Base-by-base conservation (phyloP, 2,329 filamentous ascomycete species). In the Zymoseptoria pseudotritici region DNA sequence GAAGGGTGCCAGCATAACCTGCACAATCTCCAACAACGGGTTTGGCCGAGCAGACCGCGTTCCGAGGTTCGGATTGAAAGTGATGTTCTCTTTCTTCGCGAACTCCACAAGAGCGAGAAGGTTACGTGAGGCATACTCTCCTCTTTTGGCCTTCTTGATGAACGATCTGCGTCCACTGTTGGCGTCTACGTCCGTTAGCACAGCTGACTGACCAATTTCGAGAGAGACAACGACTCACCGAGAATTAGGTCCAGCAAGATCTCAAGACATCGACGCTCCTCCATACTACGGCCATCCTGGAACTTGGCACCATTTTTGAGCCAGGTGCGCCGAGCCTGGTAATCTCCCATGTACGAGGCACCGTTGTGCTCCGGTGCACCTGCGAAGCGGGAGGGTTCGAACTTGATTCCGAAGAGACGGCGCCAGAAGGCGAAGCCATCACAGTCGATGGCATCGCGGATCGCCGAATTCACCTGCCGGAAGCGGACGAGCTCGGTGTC, bases 401-500 rank as follows among this genome's bases (percentile, higher is more conserved):
- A 83, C 24, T 59, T 70, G 21, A 69, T 58, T 13, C 72, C 66
- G 64, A 80, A 83, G 19, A 71, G 73, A 46, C 67, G 63, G 42
- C 77, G 75, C 81, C 81, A 83, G 66, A 82, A 78, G 6, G 74
- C 77, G 22, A 64, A 58, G 9, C 72, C 65, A 50, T 76, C 73
- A 4, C 69, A 72, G 29, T 78, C 72, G 57, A 82, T 68, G 6
- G 77, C 74, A 62, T 72, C 57, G 36, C 71, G 67, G 0, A 76
- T 76, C 3, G 63, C 65, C 7, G 65, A 69, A 69, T 80, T 82
- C 20, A 76, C 64, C 1, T 66, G 58, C 6, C 72, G 68, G 65
- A 77, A 82, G 56, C 63, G 72, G 22, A 67, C 65, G 13, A 83
- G 66, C 61, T 82, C 79, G 19, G 66, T 64, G 65, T 82, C 79